phyloP scores from a whole-genome alignment of 2,329 filamentous ascomycete genomes.

The Colletotrichum lentis region DNA sequence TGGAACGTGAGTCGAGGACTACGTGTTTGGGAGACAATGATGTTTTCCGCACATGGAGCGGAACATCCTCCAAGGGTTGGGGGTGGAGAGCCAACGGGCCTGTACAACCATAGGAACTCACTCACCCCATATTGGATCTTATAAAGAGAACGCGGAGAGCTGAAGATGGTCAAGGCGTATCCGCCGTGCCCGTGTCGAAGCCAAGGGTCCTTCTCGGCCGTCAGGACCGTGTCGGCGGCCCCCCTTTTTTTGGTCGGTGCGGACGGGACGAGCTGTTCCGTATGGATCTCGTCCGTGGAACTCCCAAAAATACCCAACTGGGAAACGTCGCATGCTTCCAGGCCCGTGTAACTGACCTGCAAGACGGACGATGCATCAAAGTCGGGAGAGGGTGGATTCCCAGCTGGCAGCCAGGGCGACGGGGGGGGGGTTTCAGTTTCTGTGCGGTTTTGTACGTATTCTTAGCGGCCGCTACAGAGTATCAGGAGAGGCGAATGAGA shows the following conservation, averaged over 20 bases:
- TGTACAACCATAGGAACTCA: neutral
- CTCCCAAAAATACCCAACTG: slow-evolving; percentile 10
- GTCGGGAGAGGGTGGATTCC: slow-evolving; percentile 3
- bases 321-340: slow-evolving; percentile 8
- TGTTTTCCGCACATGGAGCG: slow-evolving; percentile 14
- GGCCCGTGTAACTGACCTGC: slow-evolving; percentile 6
- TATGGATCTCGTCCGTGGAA: neutral
- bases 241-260: slow-evolving; percentile 21
- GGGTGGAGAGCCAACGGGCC: neutral
- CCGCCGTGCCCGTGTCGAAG: slow-evolving; percentile 29
- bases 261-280: neutral
- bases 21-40: slow-evolving; percentile 9
- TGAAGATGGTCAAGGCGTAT: slow-evolving; percentile 19
- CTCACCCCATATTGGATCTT: neutral
- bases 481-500: slow-evolving; percentile 22
- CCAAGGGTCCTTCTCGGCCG: slow-evolving; percentile 34
- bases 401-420: too few relatives aligned
- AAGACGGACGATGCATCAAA: neutral
- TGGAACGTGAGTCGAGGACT: neutral
- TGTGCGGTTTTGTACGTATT: slow-evolving; percentile 3
- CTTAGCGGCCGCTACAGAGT: slow-evolving; percentile 31
- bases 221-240: slow-evolving; percentile 20
- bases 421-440: too few relatives aligned
- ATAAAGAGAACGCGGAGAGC: slow-evolving; percentile 8
- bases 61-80: slow-evolving; percentile 16